A percentile compares a stretch with the other conserved stretches of the same genome.
Evolutionary conservation across 805 yeast genomes (phyloP).

Genomic region (Candida tallmaniae): DNA sequence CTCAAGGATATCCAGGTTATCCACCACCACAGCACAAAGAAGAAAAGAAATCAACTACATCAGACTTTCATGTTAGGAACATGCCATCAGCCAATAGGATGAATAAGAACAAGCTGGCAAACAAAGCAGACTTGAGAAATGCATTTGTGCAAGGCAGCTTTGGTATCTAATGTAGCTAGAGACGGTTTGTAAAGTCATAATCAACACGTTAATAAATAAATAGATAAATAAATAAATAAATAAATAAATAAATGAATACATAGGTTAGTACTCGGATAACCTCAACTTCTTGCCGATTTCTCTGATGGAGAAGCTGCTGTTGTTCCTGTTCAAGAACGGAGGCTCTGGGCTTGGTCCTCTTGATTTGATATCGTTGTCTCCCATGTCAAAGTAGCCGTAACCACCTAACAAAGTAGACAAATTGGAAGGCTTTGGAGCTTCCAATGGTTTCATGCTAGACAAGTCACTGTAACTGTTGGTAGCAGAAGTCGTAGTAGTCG

Average conservation of each 20-base stretch:
- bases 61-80: slow-evolving; percentile 36
- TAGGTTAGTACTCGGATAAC: slow-evolving; percentile 51
- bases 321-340: slow-evolving; percentile 34
- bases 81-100: slow-evolving; percentile 42
- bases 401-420: slow-evolving; percentile 47
- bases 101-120: slow-evolving; percentile 38
- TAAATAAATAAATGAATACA: slow-evolving; percentile 1
- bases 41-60: slow-evolving; percentile 22
- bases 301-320: slow-evolving; percentile 38
- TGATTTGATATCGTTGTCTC: slow-evolving; percentile 47
- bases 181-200: neutral
- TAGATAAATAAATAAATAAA: slow-evolving; percentile 3
- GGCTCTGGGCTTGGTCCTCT: slow-evolving; percentile 60
- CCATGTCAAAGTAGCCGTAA: slow-evolving; percentile 58
- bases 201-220: neutral
- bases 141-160: slow-evolving; percentile 64
- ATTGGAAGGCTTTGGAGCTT: slow-evolving; percentile 19
- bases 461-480: slow-evolving; percentile 1
- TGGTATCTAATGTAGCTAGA: slow-evolving; percentile 45
- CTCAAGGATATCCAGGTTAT: slow-evolving; percentile 11
- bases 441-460: slow-evolving; percentile 3
- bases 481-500: slow-evolving; percentile 1
- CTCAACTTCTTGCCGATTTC: slow-evolving; percentile 65
- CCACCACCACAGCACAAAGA: slow-evolving; percentile 5
- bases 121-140: slow-evolving; percentile 56